Evolutionary conservation across 2,329 filamentous ascomycete species (phyloP), one percentile per base, ranked within the genome.

Genomic region (Sclerotinia nivalis): DNA sequence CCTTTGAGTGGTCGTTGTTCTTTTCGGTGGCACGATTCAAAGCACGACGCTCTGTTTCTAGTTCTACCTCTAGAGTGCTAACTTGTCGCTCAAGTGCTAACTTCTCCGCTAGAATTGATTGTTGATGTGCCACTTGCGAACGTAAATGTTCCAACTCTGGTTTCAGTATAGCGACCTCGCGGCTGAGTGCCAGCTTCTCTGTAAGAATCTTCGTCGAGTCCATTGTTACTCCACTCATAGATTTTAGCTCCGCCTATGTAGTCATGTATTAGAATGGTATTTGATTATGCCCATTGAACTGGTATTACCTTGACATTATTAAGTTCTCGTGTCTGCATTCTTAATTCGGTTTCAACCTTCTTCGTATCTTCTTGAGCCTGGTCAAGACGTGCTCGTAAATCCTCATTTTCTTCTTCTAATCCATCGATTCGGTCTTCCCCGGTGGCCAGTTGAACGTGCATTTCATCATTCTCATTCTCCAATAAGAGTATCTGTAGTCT

Each of bases 11-110:
- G 74, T 74, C 82, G 73, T 74, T 80, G 76, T 73, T 83, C 71
- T 80, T 82, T 56, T 82, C 78, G 6, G 80, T 78, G 4, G 85
- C 85, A 66, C 89, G 87, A 74, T 89, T 87, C 12, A 86, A 83
- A 4, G 88, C 85, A n/a, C 89, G 87, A 79, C 89, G 95, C 78
- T 96, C 92, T 74, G 91, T 92, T 73, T 94, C 92, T 2, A 97
- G 84, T 75, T 97, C 91, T 56, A 93, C 89, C 79, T 97, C 91
- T 2, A 94, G 80, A 1, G 90, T 88, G 76, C 86, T 90, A 40
- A 97, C 80, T 80, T 96, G 92, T 60, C 91, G 89, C 77, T 96
- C 90, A 20, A 97, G 81, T 2, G 90, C 86, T 59, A 95, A 84
- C 79, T 96, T 97, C 77, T 97, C 93, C 1, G 90, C 84, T 22